These are phyloP conservation scores for Phycomyces nitens DNA, from an alignment of 192 early-diverging fungal species.

Conservation along the genomic window DNA sequence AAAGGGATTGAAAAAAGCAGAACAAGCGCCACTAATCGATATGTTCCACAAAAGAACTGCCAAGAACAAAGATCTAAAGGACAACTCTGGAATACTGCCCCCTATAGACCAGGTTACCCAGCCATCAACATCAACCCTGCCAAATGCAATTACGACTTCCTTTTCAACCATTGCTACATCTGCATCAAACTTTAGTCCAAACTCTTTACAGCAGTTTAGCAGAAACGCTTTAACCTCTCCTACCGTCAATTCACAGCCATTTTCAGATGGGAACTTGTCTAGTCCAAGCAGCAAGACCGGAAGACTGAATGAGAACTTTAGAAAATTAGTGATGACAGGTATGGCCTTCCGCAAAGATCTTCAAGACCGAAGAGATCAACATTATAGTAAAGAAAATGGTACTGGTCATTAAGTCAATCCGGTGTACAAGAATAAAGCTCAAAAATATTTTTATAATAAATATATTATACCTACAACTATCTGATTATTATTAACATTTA, in stretches of 20 bases:
- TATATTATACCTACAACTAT: too few species aligned
- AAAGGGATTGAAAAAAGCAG: slow-evolving; percentile 56
- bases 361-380: slow-evolving; percentile 32
- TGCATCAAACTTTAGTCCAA: slow-evolving; percentile 18
- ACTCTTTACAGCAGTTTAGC: neutral
- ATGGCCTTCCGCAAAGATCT: slow-evolving; percentile 39
- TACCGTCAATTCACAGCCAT: neutral
- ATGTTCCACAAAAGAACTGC: slow-evolving; percentile 44
- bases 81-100: slow-evolving; percentile 46
- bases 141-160: slow-evolving; percentile 22
- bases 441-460: too few species aligned
- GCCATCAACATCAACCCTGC: slow-evolving; percentile 1
- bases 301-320: slow-evolving; percentile 38
- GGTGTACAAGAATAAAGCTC: too few species aligned
- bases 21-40: slow-evolving; percentile 56
- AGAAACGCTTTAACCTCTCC: neutral
- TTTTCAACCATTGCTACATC: slow-evolving; percentile 22
- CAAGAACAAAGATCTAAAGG: slow-evolving; percentile 35
- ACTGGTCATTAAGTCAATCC: too few species aligned
- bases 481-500: too few species aligned
- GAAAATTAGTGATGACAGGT: slow-evolving; percentile 39
- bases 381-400: slow-evolving; percentile 4
- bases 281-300: slow-evolving; percentile 7
- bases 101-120: neutral
- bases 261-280: neutral